These are phyloP conservation scores for Magnaporthiopsis rhizophila DNA, from an alignment of 2,329 filamentous ascomycete genomes.

Conservation along the genomic window DNA sequence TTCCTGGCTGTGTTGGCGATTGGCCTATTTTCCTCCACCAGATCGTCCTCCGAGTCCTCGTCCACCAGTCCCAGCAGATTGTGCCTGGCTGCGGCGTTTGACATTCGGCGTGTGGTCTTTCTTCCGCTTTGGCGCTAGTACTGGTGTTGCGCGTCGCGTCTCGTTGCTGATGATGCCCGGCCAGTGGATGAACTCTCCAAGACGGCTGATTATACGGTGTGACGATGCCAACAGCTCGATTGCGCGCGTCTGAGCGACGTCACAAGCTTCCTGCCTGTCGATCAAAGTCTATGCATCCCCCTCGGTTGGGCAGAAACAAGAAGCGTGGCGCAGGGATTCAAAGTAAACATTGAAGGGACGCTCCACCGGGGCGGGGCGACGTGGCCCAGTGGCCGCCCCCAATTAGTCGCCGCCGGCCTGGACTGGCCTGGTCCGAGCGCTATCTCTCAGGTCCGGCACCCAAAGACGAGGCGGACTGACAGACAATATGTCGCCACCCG, in stretches of 20 bases:
- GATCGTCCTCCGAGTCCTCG: constrained; percentile 38
- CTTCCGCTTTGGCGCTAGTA: not conserved
- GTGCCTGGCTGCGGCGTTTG: not conserved
- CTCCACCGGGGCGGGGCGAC: not conserved
- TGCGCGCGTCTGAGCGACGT: not conserved
- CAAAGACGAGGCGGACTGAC: not conserved
- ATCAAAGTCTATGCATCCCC: not conserved
- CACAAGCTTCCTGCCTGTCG: not conserved
- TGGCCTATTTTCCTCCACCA: constrained; percentile 21
- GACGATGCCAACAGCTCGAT: too few relatives aligned
- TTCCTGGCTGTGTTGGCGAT: constrained; percentile 7
- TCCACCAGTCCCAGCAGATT: constrained; percentile 30
- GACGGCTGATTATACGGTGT: not conserved
- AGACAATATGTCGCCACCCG: not conserved
- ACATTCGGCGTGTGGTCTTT: not conserved
- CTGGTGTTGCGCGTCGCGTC: not conserved
- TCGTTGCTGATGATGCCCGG: not conserved
- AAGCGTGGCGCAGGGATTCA: not conserved
- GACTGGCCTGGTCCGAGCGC: not conserved
- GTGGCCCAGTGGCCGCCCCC: not conserved
- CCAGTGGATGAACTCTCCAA: not conserved
- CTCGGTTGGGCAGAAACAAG: not conserved
- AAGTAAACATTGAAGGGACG: not conserved
- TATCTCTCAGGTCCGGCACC: too few relatives aligned
- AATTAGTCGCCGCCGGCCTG: not conserved